Base-by-base conservation (phyloP, 129 eudicot species). In the Chrysanthemum seticuspe region DNA sequence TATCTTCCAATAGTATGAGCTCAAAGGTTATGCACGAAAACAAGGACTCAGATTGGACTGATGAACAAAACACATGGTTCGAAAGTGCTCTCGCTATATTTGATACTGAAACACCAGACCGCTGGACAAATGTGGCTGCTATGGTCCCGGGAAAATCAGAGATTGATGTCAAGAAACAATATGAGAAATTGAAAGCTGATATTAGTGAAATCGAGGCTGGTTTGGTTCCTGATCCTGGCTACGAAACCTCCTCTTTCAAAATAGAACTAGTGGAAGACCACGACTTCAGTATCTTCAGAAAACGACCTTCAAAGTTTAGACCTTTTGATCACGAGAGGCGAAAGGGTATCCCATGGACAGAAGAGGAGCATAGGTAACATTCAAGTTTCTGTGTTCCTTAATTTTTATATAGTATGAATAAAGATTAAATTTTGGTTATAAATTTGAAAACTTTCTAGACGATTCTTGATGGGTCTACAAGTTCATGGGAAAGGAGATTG, bases 341-440 rank as follows among this genome's bases (percentile, higher is more conserved):
- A 73, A 94, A 94, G 78, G 98, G 98, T 27, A 85, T 94, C 5
- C 97, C 98, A 4, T 94, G 98, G 98, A 94, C 98, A 3, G 96
- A 90, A 80, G 98, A 94, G 10, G 98, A 94, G 56, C 98, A 94
- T 88, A 90, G 90, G 97, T 93, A 61, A n/a, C 31, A 34, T 61
- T 55, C 19, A 12, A 62, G 62, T 65, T 67, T 56, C 14, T 44
- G 23, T 10, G 13, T 62, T 31, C 55, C 67, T 50, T 54, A 57
- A 65, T 44, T 54, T 47, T 50, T 10, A 13, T 10, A 0, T 25
- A 29, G 54, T 45, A 69, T 29, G 19, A 21, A 71, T 53, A 36
- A 53, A 34, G 55, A 67, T 68, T 55, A 0, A 5, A 74, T 51
- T n/a, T 58, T 64, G 34, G 16, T 15, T 5, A 40, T 36, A n/a